phyloP scores from a whole-genome alignment of 495 filamentous ascomycete genomes.

The Sabuloglossum arenarium region DNA sequence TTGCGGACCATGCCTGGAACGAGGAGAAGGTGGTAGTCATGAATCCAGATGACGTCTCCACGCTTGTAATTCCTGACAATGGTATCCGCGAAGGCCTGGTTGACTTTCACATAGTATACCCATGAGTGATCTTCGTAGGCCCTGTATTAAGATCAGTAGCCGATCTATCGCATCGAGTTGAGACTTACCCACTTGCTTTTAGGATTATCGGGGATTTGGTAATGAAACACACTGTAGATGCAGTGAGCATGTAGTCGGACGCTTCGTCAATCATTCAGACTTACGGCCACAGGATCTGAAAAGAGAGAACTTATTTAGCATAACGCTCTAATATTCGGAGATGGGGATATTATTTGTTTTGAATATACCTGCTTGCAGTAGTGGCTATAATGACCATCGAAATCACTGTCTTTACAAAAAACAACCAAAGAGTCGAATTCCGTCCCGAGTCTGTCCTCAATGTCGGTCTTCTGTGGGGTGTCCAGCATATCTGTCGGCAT shows the following conservation, averaged over 20 bases:
- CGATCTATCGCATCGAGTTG: too few species aligned
- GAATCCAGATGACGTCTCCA: slow-evolving; percentile 78
- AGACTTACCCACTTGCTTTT: slow-evolving; percentile 48
- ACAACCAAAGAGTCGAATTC: slow-evolving; percentile 67
- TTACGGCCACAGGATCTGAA: slow-evolving; percentile 53
- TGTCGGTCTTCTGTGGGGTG: slow-evolving; percentile 48
- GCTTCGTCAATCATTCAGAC: not conserved
- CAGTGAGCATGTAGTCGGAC: not conserved
- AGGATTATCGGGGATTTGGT: slow-evolving; percentile 87
- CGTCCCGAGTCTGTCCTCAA: slow-evolving; percentile 53
- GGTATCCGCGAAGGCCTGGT: slow-evolving; percentile 74
- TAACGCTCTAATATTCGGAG: not conserved
- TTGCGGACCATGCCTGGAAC: slow-evolving; percentile 82
- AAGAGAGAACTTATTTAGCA: not conserved
- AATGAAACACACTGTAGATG: slow-evolving; percentile 56
- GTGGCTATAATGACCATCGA: slow-evolving; percentile 80
- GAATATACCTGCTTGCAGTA: slow-evolving; percentile 45
- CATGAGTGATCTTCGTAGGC: slow-evolving; percentile 91
- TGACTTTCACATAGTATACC: slow-evolving; percentile 79
- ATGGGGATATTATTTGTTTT: slow-evolving; percentile 1
- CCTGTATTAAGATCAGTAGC: not conserved
- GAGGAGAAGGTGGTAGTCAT: slow-evolving; percentile 86
- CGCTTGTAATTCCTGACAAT: slow-evolving; percentile 81
- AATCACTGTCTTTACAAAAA: slow-evolving; percentile 68
- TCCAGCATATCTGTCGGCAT: slow-evolving; percentile 74